Base-by-base conservation (phyloP, 176 grass and related monocot genomes). In the Pontederia paniculata region DNA sequence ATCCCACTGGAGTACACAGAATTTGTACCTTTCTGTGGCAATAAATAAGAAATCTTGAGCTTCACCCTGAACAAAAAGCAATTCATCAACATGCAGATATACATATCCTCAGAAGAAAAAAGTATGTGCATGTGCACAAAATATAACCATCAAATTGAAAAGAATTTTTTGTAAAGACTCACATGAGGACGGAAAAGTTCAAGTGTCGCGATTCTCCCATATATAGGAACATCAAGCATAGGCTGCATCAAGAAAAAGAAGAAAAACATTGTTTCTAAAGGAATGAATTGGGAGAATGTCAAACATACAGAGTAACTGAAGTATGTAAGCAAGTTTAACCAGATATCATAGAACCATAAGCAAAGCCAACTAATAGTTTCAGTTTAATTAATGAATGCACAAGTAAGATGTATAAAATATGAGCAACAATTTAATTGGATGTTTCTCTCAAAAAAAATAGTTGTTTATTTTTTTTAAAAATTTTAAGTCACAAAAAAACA, bases 191-290 rank as follows among this genome's bases (percentile, higher is more conserved):
- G 83, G 57, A 97, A 97, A 74, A 97, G 91, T 72, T 90, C 91
- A 17, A 97, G 73, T 1, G 86, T 97, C 45, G 83, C 74, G 53
- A 97, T 90, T 63, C 91, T 85, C 62, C 91, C 91, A n/a, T 97
- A 97, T 65, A 97, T 90, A 47, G 91, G 91, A 50, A 90, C 91
- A 71, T 97, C 91, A 48, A 97, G 71, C 91, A 97, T 90, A n/a
- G 83, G 86, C 91, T 97, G 82, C 22, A 58, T 59, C 17, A 21
- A 54, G 11, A 53, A 44, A 67, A 22, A 50, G 8, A 3, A 42
- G 3, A 69, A 46, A 15, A 42, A 58, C n/a, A n/a, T n/a, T n/a
- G n/a, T 15, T 58, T 31, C 9, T 58, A 8, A 16, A 37, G 55
- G 55, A 37, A 23, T 37, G 28, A 37, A 37, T 37, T 37, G 28